phyloP scores from a whole-genome alignment of 83 land plant species.

The Picea abies region DNA sequence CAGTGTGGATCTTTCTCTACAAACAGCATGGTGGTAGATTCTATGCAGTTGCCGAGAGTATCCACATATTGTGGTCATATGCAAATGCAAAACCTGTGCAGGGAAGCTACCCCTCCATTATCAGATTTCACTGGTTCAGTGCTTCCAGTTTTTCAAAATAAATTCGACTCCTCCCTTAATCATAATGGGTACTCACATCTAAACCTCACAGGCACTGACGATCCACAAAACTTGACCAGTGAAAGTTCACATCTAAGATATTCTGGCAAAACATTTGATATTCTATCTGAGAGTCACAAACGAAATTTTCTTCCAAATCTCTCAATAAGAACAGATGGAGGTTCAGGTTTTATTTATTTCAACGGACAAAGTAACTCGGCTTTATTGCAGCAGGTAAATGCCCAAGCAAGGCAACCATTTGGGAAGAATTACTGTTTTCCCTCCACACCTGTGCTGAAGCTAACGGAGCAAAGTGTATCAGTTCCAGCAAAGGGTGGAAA shows the following conservation, averaged over 20 bases:
- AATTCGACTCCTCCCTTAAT: background rate
- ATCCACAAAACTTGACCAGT: background rate
- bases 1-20: background rate
- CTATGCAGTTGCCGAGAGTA: background rate
- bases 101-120: background rate
- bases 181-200: background rate
- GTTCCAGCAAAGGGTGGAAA: constrained; percentile 6
- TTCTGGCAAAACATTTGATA: constrained; percentile 1
- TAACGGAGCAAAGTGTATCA: constrained; percentile 8
- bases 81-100: background rate
- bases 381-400: constrained; percentile 13
- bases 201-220: background rate
- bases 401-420: constrained; percentile 9
- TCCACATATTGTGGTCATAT: background rate
- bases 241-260: background rate
- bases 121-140: background rate
- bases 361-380: constrained; percentile 15
- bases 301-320: background rate
- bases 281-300: background rate
- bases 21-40: background rate
- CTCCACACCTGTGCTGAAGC: background rate
- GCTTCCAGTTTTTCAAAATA: background rate
- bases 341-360: background rate
- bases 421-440: background rate
- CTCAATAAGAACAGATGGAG: background rate